Conservation (phyloP, 805 yeast species). For the Sugiyamaella smithiae region DNA sequence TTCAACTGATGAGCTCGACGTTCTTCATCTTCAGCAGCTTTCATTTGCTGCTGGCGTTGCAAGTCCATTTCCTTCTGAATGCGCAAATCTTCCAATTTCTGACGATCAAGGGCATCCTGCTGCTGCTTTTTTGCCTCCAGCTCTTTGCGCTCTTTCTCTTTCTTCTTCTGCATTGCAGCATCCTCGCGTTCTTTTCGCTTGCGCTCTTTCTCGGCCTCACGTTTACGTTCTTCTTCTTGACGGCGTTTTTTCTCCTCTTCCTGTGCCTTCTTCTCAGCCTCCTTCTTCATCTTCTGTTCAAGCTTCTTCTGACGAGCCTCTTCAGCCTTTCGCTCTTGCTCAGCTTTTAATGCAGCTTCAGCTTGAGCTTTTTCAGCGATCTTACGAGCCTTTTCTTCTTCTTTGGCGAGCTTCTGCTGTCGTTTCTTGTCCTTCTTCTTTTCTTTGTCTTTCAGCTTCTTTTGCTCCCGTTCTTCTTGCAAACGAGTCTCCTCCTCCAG, state of each 20-base stretch:
- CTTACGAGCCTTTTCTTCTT: conserved; percentile 37
- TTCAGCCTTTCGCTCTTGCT: conserved; percentile 28
- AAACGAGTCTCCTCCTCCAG: conserved; percentile 33
- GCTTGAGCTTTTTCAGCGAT: conserved; percentile 35
- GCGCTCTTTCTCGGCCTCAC: conserved; percentile 23
- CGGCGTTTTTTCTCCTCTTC: conserved; percentile 28
- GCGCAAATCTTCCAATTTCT: background rate
- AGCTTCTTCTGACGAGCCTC: conserved; percentile 31
- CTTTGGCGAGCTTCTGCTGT: conserved; percentile 37
- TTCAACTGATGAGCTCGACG: conserved; percentile 17
- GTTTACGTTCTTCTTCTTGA: conserved; percentile 24
- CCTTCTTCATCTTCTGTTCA: conserved; percentile 33
- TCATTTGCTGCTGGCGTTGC: background rate
- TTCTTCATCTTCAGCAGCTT: background rate
- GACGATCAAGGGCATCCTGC: background rate
- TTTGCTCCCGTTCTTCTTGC: conserved; percentile 33
- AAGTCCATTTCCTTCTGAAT: background rate
- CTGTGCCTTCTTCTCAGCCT: conserved; percentile 29
- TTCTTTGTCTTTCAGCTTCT: conserved; percentile 39
- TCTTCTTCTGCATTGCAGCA: conserved; percentile 23
- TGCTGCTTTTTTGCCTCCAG: conserved; percentile 22
- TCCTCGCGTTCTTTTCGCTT: conserved; percentile 36
- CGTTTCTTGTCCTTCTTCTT: conserved; percentile 42
- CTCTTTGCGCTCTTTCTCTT: conserved; percentile 17
- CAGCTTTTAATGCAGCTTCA: conserved; percentile 30